These are phyloP conservation scores for Pterocarpus macrocarpus DNA, from an alignment of 306 rosid species.

Conservation along the genomic window DNA sequence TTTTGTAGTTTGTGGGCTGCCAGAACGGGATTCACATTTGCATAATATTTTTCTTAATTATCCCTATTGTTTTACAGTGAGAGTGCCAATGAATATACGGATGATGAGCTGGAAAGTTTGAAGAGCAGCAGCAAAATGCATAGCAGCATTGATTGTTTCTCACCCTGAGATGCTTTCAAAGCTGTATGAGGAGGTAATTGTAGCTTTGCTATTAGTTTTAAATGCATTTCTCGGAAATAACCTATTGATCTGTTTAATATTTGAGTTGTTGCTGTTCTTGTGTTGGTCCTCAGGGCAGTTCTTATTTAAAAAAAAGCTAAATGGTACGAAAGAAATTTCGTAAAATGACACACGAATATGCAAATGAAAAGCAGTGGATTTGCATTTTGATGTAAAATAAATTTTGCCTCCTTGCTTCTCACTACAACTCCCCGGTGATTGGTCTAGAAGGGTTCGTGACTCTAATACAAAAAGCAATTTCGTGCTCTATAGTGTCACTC, in stretches of 20 bases:
- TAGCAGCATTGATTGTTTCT: slow-evolving; percentile 94
- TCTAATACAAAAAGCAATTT: too few species aligned
- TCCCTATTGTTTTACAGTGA: slow-evolving; percentile 68
- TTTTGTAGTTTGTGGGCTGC: slow-evolving; percentile 3
- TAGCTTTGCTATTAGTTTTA: slow-evolving; percentile 27
- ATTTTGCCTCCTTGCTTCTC: too few species aligned
- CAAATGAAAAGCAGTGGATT: too few species aligned
- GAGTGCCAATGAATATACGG: slow-evolving; percentile 98
- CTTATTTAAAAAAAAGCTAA: too few species aligned
- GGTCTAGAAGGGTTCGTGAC: too few species aligned
- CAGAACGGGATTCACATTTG: slow-evolving; percentile 23
- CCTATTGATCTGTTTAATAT: slow-evolving; percentile 11
- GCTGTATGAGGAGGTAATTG: slow-evolving; percentile 86
- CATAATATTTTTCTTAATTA: slow-evolving; percentile 38
- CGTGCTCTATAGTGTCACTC: too few species aligned
- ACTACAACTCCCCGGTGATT: too few species aligned
- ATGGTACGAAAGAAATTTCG: too few species aligned
- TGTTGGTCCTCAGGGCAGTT: too few species aligned
- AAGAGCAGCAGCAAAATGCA: slow-evolving; percentile 99
- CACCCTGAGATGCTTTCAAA: slow-evolving; percentile 95
- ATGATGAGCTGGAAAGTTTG: slow-evolving; percentile 99
- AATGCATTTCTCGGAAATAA: neutral
- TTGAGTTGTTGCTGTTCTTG: slow-evolving; percentile 2
- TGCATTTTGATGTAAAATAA: too few species aligned
- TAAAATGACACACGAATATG: too few species aligned